phyloP scores from a whole-genome alignment of 495 filamentous ascomycete species.

The Venustampulla echinocandica region DNA sequence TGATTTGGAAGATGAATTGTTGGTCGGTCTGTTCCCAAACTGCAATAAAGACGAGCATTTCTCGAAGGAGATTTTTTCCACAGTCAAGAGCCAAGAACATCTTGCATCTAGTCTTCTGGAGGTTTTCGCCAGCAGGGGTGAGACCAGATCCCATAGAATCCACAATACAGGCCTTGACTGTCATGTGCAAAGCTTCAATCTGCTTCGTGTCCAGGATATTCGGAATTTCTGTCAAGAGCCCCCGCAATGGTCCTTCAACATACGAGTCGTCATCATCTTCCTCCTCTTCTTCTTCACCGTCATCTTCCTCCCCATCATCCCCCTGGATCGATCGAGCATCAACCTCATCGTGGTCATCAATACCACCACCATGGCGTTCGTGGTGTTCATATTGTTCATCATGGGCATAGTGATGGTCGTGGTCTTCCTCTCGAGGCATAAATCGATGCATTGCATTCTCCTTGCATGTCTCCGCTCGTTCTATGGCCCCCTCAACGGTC shows the following conservation, averaged over 20 bases:
- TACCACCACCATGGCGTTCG: conserved; percentile 11
- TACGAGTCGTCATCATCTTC: conserved; percentile 73
- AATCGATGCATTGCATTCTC: conserved; percentile 36
- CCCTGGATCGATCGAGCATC: conserved; percentile 45
- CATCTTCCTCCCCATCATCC: conserved; percentile 38
- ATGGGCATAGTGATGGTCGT: conserved; percentile 23
- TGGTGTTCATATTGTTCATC: conserved; percentile 46
- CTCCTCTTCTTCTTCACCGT: conserved; percentile 66
- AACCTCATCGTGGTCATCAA: conserved; percentile 45
- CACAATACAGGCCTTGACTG: conserved; percentile 82
- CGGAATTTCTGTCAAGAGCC: conserved; percentile 85
- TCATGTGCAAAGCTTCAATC: conserved; percentile 92
- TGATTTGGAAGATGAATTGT: conserved; percentile 88
- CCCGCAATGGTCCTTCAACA: conserved; percentile 75
- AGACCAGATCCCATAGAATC: conserved; percentile 50
- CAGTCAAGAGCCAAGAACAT: conserved; percentile 79
- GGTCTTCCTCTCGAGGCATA: conserved; percentile 28
- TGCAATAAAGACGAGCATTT: conserved; percentile 90
- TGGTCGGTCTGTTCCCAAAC: conserved; percentile 92
- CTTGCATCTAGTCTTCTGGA: conserved; percentile 78
- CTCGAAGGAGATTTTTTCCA: conserved; percentile 76
- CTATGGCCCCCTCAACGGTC: conserved; percentile 40
- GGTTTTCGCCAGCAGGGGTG: conserved; percentile 53
- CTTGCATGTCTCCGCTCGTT: conserved; percentile 40
- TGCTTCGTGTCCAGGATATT: conserved; percentile 86